Evolutionary conservation across 192 early-diverging fungal species (phyloP).

Genomic region (Diversispora eburnea): DNA sequence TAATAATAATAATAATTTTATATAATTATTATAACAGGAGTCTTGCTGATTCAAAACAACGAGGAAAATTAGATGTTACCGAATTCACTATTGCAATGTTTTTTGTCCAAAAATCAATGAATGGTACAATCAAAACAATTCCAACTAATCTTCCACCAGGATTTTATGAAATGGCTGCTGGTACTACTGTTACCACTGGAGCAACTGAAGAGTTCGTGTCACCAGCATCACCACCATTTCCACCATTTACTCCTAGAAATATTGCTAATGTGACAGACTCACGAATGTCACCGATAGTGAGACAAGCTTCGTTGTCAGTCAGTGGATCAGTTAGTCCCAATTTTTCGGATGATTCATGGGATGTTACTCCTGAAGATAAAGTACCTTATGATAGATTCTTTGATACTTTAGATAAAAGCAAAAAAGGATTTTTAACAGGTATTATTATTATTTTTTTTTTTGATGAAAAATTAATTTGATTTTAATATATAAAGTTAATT

Average conservation of each 20-base stretch:
- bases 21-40: slow-evolving; percentile 33
- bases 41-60: slow-evolving; percentile 70
- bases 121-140: slow-evolving; percentile 62
- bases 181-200: not conserved
- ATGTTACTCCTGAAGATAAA: slow-evolving; percentile 69
- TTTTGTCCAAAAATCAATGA: slow-evolving; percentile 78
- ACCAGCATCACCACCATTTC: slow-evolving; percentile 29
- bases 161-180: slow-evolving; percentile 25
- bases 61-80: slow-evolving; percentile 68
- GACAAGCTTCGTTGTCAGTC: not conserved
- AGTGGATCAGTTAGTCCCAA: not conserved
- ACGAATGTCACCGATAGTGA: slow-evolving; percentile 24
- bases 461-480: not conserved
- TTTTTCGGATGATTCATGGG: slow-evolving; percentile 53
- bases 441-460: not conserved
- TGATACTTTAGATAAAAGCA: slow-evolving; percentile 62
- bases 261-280: not conserved
- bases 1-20: not conserved
- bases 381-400: slow-evolving; percentile 74
- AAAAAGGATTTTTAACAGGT: slow-evolving; percentile 68
- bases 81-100: slow-evolving; percentile 93
- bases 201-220: not conserved
- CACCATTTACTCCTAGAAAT: slow-evolving; percentile 10
- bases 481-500: too few relatives aligned
- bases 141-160: slow-evolving; percentile 64